Evolutionary conservation across 495 filamentous ascomycete species (phyloP), one percentile per base, ranked within the genome.

Genomic region (Tuber magnatum): DNA sequence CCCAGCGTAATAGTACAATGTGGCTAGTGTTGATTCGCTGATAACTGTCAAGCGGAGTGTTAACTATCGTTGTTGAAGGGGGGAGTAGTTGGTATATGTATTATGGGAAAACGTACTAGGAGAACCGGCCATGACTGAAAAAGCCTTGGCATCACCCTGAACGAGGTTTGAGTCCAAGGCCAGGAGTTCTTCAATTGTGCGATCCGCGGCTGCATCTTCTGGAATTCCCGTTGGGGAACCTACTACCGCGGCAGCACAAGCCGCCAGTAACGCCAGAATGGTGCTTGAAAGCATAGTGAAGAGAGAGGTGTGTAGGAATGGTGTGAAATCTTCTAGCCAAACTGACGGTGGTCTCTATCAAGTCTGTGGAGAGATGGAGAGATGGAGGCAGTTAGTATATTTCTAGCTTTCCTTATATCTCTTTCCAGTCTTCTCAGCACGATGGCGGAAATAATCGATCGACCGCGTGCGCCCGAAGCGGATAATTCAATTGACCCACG

Each of bases 1-100:
- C 80, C 94, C 88, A 24, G 90, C 87, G 81, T 87, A 92, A 76
- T 93, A 84, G 6, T 86, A 83, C 69, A 94, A 61, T 87, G 51
- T 44, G 74, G 76, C 28, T 77, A 56, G 40, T 74, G 76, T 35
- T 20, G 56, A 32, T 32, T 14, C 56, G 28, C 56, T 65, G 56
- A 65, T 20, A 32, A 28, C 56, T 65, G 28, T 35, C 28, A 35
- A 39, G 51, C 43, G 76, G 73, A n/a, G 73, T 61, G n/a, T 79
- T 71, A 71, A 74, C 78, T 77, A 77, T 71, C 10, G 7, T 0
- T 44, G 51, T 28, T 32, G 28, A 20, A 38, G 18, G 22, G 16
- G 73, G 8, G 43, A 3, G 43, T 6, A 46, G 24, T 35, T 20
- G 65, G 32, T 73, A 10, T 56, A 14, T 28, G 16, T 20, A 35